Conservation (phyloP, 257 asterid species). For the Ligustrum vulgare region DNA sequence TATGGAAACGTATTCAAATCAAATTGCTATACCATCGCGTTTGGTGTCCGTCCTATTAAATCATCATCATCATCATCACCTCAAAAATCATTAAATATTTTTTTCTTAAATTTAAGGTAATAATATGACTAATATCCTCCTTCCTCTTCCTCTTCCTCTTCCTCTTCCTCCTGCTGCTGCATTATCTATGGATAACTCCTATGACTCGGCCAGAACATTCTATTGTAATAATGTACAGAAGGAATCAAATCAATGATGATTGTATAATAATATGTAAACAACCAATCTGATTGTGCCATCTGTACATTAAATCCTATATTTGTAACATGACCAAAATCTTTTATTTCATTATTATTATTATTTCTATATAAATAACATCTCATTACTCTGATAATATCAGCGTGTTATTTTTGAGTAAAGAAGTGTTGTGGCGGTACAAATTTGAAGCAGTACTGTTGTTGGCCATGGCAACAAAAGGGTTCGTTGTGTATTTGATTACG, state of each 20-base stretch:
- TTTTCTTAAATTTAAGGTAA: background rate
- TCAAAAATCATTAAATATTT: background rate
- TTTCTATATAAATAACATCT: background rate
- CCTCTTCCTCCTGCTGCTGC: background rate
- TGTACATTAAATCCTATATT: background rate
- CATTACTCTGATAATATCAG: background rate
- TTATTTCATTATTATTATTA: background rate
- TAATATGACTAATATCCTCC: too few relatives aligned
- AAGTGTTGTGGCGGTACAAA: background rate
- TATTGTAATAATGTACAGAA: background rate
- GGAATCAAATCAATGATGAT: too few relatives aligned
- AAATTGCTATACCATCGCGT: background rate
- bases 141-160: too few relatives aligned
- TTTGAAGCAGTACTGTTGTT: background rate
- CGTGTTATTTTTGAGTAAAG: background rate
- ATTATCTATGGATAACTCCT: background rate
- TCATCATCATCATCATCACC: background rate
- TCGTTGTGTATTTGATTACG: constrained; percentile 47
- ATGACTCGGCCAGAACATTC: background rate
- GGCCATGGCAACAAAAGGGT: constrained; percentile 55
- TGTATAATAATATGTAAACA: background rate
- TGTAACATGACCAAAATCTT: background rate
- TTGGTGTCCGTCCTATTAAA: background rate
- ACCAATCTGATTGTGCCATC: background rate
- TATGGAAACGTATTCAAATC: background rate